Base-by-base conservation (phyloP, 306 rosid genomes). In the Vicia villosa region DNA sequence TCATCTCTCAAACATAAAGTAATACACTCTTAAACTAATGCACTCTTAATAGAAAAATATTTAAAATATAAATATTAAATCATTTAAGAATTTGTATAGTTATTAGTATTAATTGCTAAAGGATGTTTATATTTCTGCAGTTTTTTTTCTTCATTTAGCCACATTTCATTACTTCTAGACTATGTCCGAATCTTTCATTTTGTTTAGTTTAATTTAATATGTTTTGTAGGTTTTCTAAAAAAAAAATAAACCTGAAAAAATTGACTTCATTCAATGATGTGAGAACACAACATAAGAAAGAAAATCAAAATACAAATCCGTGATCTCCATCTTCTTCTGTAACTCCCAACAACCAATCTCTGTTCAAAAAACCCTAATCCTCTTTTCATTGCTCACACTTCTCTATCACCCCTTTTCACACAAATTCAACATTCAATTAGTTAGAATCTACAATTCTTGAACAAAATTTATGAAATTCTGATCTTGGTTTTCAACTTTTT, bases 361-460 rank as follows among this genome's bases (percentile, higher is more conserved):
- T 75, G 72, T 15, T 10, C 14, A 55, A 63, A 72, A 73, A 81
- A 73, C 85, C 87, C 88, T 76, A 81, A 47, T 79, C 68, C 82
- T 77, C 61, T 38, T 46, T 15, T 5, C 55, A 5, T 59, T 22
- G 20, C 61, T 24, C 51, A 13, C 50, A n/a, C 17, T 17, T 5
- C 61, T 16, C 5, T 3, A 9, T n/a, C n/a, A n/a, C n/a, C 28
- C 24, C 21, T 14, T 46, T 57, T 57, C 21, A 6, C 20, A 17
- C 43, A 34, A 68, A 68, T 73, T 34, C 5, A 65, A 20, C 69
- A 47, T 17, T 61, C 19, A 42, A 43, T 40, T 34, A 21, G 54
- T 28, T 19, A 28, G 45, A 78, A 61, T 10, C 56, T 3, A 61
- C 50, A 57, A 63, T 66, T 52, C 45, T 3, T 24, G 38, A 45